Base-by-base conservation (phyloP, 805 yeast genomes). In the Ogataea angusta region DNA sequence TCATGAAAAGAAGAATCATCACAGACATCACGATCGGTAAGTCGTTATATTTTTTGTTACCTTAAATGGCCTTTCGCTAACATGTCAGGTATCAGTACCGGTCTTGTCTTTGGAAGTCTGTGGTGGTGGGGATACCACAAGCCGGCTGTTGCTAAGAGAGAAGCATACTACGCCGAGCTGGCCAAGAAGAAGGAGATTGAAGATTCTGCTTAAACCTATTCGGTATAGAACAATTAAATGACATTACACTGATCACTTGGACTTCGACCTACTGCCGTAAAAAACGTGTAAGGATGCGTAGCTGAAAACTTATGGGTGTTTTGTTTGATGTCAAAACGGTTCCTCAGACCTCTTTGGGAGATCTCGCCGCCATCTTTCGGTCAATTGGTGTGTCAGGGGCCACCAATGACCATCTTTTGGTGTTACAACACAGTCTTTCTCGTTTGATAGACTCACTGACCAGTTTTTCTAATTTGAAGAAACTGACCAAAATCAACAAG, bases 101-200 rank as follows among this genome's bases (percentile, higher is more conserved):
- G 69, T 46, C 44, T 56, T 28, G 76, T 64, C 28, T 75, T 80
- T 59, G 89, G 82, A 47, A 70, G 74, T 50, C 76, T 73, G 68
- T 89, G 91, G 93, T 84, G 95, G 87, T 79, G 80, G 76, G 85
- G 78, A 21, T 72, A 68, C 78, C 97, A 90, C 83, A 81, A 76
- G 72, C 76, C 80, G 26, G 54, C 72, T 46, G 84, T 86, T 43
- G 74, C 73, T 52, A 74, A 70, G 59, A 85, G 96, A 77, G 97
- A 90, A 66, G 80, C 77, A 43, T 88, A 79, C 78, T 90, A 90
- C 69, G 79, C 82, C 48, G 72, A 80, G 56, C 70, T 85, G 64
- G 91, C 89, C 54, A 80, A 81, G 62, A 73, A 80, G 69, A 83
- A 84, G 74, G 75, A 74, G 53, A 70, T 74, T 46, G 82, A 77